Base-by-base conservation (phyloP, 2,329 filamentous ascomycete genomes). In the Neonectria hederae region DNA sequence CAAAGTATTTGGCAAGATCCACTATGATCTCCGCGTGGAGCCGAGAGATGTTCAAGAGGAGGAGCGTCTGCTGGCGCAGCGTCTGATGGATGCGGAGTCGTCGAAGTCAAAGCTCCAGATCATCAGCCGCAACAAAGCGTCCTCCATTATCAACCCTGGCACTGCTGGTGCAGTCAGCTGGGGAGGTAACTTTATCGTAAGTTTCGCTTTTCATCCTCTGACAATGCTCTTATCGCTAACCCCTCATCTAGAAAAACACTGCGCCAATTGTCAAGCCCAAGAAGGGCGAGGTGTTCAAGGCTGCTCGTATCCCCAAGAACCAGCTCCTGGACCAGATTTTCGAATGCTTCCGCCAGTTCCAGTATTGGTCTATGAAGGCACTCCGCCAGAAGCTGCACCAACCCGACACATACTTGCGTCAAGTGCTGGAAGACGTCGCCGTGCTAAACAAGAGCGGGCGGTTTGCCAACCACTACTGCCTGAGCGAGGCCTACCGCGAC, bases 291-390 rank as follows among this genome's bases (percentile, higher is more conserved):
- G 90, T 93, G 80, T 74, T 81, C 78, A 97, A 98, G 83, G 91
- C 92, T 28, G 92, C 93, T 35, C 94, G 96, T 80, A 94, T 98
- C 80, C 90, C 93, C 48, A 90, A 94, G 78, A 91, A 93, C 83
- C 91, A 96, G 74, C 89, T 99, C 67, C 82, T 97, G 80, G 94
- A 97, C 80, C 86, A 88, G 68, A 89, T 99, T 65, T 94, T 95
- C 83, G 82, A 86, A 53, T 91, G 90, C 76, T 99, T 97, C 88
- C 88, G 90, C 61, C 84, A 91, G 74, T 97, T 92, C 84, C 89
- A 90, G 72, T 98, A 96, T 80, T 99, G 95, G 94, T 90, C 92
- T n/a, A 92, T 98, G 84, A 94, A 93, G 75, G 88, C 91, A 5
- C 87, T 99, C 71, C 93, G 93, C 68, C 85, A 89, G 54, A 83